A percentile compares a stretch with the other conserved stretches of the same genome.
Conservation (phyloP, 495 filamentous ascomycete genomes). For the Articulospora tetracladia region DNA sequence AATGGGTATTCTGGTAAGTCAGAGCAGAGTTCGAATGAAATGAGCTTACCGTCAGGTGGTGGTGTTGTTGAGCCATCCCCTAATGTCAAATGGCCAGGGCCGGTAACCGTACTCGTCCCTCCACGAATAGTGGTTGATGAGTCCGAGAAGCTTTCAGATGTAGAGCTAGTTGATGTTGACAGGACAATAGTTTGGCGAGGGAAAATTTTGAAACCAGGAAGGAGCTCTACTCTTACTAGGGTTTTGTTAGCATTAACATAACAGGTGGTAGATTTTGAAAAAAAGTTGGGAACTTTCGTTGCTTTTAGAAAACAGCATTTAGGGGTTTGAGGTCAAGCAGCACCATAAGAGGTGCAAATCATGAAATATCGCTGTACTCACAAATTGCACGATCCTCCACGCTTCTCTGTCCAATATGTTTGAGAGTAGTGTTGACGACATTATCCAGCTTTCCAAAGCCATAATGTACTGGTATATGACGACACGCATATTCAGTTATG, state of each 20-base stretch:
- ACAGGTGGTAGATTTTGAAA: no score
- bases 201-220: background rate
- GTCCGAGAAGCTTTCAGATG: background rate
- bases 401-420: background rate
- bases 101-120: background rate
- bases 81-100: background rate
- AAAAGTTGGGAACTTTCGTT: no score
- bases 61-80: background rate
- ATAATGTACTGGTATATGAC: conserved; percentile 3
- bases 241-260: no score
- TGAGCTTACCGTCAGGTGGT: background rate
- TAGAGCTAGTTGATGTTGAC: background rate
- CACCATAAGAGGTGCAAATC: no score
- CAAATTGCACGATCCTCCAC: background rate
- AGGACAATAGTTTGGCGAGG: background rate
- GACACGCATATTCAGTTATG: conserved; percentile 2
- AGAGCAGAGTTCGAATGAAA: no score
- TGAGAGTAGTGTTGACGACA: background rate
- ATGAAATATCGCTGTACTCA: background rate
- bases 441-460: conserved; percentile 5
- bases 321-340: no score
- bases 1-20: no score
- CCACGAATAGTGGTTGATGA: background rate
- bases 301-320: no score
- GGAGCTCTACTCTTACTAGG: no score